A percentile compares a stretch with the other conserved stretches of the same genome.
Evolutionary conservation across 306 rosid species (phyloP).

Genomic region (Cucurbita argyrosperma): DNA sequence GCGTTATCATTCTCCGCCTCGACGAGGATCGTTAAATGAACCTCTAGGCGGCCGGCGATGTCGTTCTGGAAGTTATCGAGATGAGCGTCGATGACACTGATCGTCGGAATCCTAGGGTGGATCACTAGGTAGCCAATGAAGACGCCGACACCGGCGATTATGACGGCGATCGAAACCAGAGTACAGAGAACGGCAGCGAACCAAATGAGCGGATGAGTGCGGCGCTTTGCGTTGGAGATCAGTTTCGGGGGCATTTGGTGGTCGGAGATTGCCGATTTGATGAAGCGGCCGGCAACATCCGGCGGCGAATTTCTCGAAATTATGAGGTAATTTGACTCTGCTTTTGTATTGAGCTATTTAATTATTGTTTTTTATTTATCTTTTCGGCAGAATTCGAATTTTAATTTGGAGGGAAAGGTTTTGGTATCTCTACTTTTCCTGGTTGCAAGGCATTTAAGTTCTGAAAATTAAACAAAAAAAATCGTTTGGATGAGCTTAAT

Average conservation of each 20-base stretch:
- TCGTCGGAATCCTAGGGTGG: constrained; percentile 63
- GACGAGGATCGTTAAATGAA: constrained; percentile 25
- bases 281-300: not conserved
- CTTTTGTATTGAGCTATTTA: not conserved
- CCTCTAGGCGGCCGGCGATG: constrained; percentile 35
- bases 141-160: constrained; percentile 33
- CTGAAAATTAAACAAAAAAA: not conserved
- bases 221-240: not conserved
- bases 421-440: constrained; percentile 94
- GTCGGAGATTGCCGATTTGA: not conserved
- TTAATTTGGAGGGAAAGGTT: constrained; percentile 41
- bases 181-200: constrained; percentile 44
- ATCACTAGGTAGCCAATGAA: constrained; percentile 45
- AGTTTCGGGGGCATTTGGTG: constrained; percentile 10
- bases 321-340: not conserved
- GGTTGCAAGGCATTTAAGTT: constrained; percentile 25
- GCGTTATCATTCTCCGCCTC: constrained; percentile 57
- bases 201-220: constrained; percentile 50
- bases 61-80: constrained; percentile 27
- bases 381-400: constrained; percentile 18
- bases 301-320: not conserved
- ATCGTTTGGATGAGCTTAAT: not conserved
- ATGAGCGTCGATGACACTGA: constrained; percentile 32
- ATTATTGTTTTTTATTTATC: not conserved
- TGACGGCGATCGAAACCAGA: constrained; percentile 33